Conservation (phyloP, 169 alveolate genomes). For the Plasmodium gonderi region DNA sequence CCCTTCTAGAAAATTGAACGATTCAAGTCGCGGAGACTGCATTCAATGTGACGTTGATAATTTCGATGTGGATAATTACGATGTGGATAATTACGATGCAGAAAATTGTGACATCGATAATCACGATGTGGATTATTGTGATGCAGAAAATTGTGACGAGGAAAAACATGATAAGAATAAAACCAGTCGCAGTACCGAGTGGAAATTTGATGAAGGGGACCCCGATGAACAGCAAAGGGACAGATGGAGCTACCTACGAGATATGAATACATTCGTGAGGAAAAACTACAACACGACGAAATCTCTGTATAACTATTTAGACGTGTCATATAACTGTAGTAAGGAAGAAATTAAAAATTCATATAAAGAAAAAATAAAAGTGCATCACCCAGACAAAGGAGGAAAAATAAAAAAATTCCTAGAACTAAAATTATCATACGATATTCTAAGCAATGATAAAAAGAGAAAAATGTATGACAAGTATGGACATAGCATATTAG, state of each 20-base stretch:
- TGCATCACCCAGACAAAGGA: constrained; percentile 72
- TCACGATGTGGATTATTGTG: not conserved
- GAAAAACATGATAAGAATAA: not conserved
- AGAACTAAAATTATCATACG: constrained; percentile 61
- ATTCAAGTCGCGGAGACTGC: not conserved
- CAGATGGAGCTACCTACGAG: not conserved
- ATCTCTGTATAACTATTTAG: constrained; percentile 46
- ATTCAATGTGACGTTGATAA: not conserved
- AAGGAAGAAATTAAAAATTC: constrained; percentile 65
- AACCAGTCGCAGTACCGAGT: not conserved
- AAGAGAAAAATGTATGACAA: constrained; percentile 72
- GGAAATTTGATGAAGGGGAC: not conserved
- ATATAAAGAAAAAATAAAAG: constrained; percentile 62
- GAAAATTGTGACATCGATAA: not conserved
- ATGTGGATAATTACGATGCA: not conserved
- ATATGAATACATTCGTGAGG: constrained; percentile 3
- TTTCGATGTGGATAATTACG: not conserved
- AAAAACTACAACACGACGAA: constrained; percentile 29
- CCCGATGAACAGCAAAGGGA: not conserved
- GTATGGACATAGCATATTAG: constrained; percentile 66
- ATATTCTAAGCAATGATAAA: constrained; percentile 50
- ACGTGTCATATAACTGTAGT: constrained; percentile 39
- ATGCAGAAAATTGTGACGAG: not conserved
- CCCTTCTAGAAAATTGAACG: not conserved
- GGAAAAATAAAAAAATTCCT: constrained; percentile 50